Conservation (phyloP, 495 filamentous ascomycete genomes). For the Melanomma pulvis-pyrius region DNA sequence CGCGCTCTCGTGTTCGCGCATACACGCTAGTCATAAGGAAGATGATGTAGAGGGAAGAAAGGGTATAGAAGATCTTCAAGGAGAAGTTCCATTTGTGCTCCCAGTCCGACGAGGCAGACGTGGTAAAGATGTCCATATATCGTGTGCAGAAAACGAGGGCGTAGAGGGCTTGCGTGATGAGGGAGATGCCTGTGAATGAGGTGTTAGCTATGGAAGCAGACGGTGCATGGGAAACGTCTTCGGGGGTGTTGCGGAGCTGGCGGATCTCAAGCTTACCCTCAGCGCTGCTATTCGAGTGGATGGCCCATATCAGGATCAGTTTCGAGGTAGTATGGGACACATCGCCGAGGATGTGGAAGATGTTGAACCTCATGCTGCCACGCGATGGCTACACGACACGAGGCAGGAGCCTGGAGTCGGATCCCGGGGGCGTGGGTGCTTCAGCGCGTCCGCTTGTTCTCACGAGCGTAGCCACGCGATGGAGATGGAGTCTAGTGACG, state of each 20-base stretch:
- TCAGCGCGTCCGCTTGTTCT: not conserved
- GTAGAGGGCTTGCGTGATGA: conserved; percentile 92
- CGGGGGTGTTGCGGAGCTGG: not conserved
- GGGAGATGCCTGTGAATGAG: conserved; percentile 69
- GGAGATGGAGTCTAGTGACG: not conserved
- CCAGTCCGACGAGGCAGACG: conserved; percentile 28
- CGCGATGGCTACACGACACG: conserved; percentile 4
- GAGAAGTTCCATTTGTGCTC: conserved; percentile 63
- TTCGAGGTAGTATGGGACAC: conserved; percentile 82
- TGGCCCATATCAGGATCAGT: conserved; percentile 86
- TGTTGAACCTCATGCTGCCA: conserved; percentile 49
- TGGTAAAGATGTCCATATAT: conserved; percentile 78
- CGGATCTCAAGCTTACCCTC: conserved; percentile 64
- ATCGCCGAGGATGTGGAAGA: conserved; percentile 82
- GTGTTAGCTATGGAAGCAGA: conserved; percentile 26
- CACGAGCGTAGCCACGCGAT: not conserved
- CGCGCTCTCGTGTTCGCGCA: conserved; percentile 83
- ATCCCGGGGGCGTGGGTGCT: not conserved
- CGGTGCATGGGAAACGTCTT: not conserved
- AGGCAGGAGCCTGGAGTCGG: not conserved
- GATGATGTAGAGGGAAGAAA: conserved; percentile 84
- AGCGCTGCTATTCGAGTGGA: conserved; percentile 83
- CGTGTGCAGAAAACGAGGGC: conserved; percentile 80
- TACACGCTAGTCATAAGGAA: conserved; percentile 83
- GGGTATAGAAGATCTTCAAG: conserved; percentile 85